Evolutionary conservation across 2,329 filamentous ascomycete genomes (phyloP), one percentile per base, ranked within the genome.

Genomic region (Pseudogymnoascus destructans): DNA sequence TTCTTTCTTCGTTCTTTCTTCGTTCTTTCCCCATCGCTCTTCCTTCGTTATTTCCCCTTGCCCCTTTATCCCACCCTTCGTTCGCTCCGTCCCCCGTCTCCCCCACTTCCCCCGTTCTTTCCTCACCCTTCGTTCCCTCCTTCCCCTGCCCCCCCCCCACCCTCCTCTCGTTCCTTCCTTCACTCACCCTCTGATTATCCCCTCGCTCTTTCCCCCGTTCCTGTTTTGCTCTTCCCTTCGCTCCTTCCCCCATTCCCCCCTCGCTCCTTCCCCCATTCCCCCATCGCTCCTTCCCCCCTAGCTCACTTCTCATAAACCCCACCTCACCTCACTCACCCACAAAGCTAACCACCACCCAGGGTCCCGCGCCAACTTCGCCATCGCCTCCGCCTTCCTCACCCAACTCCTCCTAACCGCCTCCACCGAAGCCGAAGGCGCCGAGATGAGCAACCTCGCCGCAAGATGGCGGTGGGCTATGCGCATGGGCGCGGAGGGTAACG

Each of bases 361-460:
- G 66, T 69, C 67, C 17, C 65, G 67, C 42, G 64, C 66, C 55
- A 69, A 68, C 56, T 69, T 69, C 40, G 66, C 66, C 25, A 69
- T 68, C 23, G 67, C 67, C 21, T 67, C 66, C 10, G 66, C 65
- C 3, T 69, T 69, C 60, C 63, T 69, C 9, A 68, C 68, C 64
- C 66, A 68, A 58, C 63, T 69, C 42, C 63, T 66, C 3, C 60
- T 69, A 1, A 68, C 65, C 6, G 64, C 64, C 11, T 60, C 65
- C 23, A 61, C 55, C 4, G 66, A 67, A n/a, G 56, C 54, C 1
- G 67, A 69, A 59, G 61, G 61, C 7, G 59, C 30, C 7, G 67
- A 68, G 35, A 65, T 69, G 52, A 66, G 64, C 23, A 63, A 63
- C 15, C 49, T 68, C 2, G 64, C 68, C 10, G 49, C 59, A 9